Evolutionary conservation across 1,284 basidiomycete genomes (phyloP).

Genomic region (Cryptococcus sp.): DNA sequence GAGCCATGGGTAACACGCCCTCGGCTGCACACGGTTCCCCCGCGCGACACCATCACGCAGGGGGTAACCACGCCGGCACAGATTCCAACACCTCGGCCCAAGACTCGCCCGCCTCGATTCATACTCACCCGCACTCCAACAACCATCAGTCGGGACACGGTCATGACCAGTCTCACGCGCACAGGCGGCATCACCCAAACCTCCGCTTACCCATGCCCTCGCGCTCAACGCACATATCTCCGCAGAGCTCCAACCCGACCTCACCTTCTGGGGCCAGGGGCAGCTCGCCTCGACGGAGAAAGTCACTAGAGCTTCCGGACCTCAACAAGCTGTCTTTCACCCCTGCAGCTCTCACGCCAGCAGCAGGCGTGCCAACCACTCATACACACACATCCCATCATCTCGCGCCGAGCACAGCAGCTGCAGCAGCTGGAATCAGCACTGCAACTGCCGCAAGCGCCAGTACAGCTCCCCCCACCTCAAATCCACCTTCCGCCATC

Average conservation of each 20-base stretch:
- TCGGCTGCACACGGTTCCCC: slow-evolving; percentile 41
- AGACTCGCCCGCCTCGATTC: slow-evolving; percentile 10
- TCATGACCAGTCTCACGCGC: slow-evolving; percentile 5
- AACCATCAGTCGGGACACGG: background rate
- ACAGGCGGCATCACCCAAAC: slow-evolving; percentile 27
- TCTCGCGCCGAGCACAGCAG: slow-evolving; percentile 21
- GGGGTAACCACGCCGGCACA: background rate
- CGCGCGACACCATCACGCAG: slow-evolving; percentile 4
- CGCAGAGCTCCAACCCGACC: slow-evolving; percentile 42
- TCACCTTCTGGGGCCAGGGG: slow-evolving; percentile 41
- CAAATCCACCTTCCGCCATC: background rate
- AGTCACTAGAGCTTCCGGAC: slow-evolving; percentile 53
- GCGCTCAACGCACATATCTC: slow-evolving; percentile 38
- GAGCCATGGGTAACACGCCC: slow-evolving; percentile 50
- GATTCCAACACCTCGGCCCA: background rate
- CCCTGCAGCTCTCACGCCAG: slow-evolving; percentile 27
- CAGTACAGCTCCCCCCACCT: background rate
- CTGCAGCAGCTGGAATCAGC: background rate
- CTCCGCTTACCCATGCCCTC: slow-evolving; percentile 48
- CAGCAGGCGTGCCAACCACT: slow-evolving; percentile 44
- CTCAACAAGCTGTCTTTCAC: slow-evolving; percentile 52
- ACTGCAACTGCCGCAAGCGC: slow-evolving; percentile 3
- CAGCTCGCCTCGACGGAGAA: slow-evolving; percentile 46
- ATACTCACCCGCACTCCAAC: slow-evolving; percentile 1
- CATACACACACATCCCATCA: slow-evolving; percentile 46